A percentile compares a stretch with the other conserved stretches of the same genome.
These are phyloP conservation scores for Pleurotus tuber-regium DNA, from an alignment of 768 basidiomycete genomes.

Conservation along the genomic window DNA sequence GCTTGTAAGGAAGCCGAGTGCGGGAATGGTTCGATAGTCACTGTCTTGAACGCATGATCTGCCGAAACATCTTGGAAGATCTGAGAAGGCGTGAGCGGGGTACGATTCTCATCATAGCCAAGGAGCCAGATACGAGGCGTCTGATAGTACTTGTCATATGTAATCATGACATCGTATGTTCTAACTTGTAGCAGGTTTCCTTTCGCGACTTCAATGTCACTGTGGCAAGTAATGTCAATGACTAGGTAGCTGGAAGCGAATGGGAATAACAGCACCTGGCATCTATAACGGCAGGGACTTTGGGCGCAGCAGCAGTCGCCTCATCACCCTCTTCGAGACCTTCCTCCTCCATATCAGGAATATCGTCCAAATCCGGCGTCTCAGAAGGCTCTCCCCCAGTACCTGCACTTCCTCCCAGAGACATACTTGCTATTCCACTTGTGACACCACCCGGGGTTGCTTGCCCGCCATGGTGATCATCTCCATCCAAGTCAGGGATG, in stretches of 20 bases:
- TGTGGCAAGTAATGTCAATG: conserved; percentile 24
- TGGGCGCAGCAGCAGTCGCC: conserved; percentile 65
- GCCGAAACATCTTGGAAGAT: conserved; percentile 97
- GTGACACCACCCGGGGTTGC: conserved; percentile 33
- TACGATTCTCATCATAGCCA: conserved; percentile 97
- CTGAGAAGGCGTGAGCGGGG: conserved; percentile 81
- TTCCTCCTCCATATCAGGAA: conserved; percentile 99
- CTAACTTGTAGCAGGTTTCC: conserved; percentile 91
- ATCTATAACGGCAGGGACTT: conserved; percentile 37
- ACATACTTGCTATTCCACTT: conserved; percentile 42
- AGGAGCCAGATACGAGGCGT: conserved; percentile 97
- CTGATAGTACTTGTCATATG: conserved; percentile 99
- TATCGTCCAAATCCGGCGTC: conserved; percentile 91
- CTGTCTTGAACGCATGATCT: conserved; percentile 97
- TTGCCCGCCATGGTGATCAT: conserved; percentile 28
- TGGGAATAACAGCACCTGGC: conserved; percentile 41
- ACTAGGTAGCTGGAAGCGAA: background rate
- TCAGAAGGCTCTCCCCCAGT: conserved; percentile 42
- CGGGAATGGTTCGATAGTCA: conserved; percentile 98
- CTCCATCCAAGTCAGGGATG: conserved; percentile 81
- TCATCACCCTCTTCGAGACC: conserved; percentile 86
- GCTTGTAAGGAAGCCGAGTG: conserved; percentile 82
- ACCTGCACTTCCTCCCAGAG: conserved; percentile 32
- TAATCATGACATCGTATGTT: conserved; percentile 99
- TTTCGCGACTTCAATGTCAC: conserved; percentile 63